Conservation (phyloP, 176 grass and related monocot genomes). For the Oropetium thomaeum region DNA sequence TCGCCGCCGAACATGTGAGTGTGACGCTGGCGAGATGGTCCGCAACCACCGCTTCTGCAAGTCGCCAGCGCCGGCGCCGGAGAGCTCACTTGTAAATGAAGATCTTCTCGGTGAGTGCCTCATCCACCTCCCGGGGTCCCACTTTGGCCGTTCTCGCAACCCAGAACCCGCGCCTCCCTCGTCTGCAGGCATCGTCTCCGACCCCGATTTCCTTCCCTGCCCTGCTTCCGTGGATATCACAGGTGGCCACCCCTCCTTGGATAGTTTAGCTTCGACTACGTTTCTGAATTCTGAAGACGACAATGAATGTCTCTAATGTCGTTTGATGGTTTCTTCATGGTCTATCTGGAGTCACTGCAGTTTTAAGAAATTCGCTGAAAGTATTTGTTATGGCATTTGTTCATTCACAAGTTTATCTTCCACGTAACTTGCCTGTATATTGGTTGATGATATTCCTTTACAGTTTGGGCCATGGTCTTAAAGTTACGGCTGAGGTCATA, state of each 20-base stretch:
- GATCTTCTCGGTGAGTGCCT: background rate
- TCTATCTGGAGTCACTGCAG: no score
- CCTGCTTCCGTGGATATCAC: conserved; percentile 19
- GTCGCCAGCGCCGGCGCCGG: background rate
- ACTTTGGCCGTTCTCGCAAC: background rate
- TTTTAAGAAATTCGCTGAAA: no score
- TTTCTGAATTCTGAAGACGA: no score
- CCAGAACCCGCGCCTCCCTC: background rate
- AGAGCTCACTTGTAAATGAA: background rate
- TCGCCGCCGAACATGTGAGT: no score
- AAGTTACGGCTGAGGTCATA: no score
- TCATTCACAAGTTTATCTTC: background rate
- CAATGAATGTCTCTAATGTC: no score
- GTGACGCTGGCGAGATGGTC: no score
- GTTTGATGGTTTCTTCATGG: no score
- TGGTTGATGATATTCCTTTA: no score
- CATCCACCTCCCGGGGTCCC: conserved; percentile 14
- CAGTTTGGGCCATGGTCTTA: no score
- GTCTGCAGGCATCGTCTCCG: conserved; percentile 1
- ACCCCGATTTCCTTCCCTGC: background rate
- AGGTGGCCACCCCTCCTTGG: background rate
- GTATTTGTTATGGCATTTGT: no score
- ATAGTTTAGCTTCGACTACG: background rate
- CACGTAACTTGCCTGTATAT: background rate
- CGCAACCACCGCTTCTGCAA: background rate